phyloP scores from a whole-genome alignment of 441 rosid genomes.

The Pelargonium cotyledonis region DNA sequence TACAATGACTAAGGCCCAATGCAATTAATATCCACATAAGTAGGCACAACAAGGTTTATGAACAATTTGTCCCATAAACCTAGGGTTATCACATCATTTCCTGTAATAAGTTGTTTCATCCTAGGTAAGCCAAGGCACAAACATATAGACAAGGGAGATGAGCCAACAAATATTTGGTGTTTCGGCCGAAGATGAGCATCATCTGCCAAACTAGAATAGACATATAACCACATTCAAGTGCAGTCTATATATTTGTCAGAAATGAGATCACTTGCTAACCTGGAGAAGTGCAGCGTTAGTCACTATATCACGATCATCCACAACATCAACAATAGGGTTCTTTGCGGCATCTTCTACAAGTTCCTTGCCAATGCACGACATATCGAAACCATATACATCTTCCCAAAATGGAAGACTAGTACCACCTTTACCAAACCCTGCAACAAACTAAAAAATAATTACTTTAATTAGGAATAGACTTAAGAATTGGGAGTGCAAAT shows the following conservation, averaged over 20 bases:
- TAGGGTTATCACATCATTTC: too few species aligned
- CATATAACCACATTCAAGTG: neutral
- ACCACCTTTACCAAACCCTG: slow-evolving; percentile 85
- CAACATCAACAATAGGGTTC: slow-evolving; percentile 62
- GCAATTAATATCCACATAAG: too few species aligned
- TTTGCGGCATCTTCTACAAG: slow-evolving; percentile 59
- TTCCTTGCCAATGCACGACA: slow-evolving; percentile 80
- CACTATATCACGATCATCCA: slow-evolving; percentile 54
- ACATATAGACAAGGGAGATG: too few species aligned
- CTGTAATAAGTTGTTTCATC: too few species aligned
- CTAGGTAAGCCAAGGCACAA: too few species aligned
- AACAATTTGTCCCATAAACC: too few species aligned
- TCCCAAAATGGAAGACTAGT: slow-evolving; percentile 94
- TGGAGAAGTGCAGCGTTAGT: slow-evolving; percentile 55
- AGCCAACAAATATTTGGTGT: neutral
- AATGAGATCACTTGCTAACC: slow-evolving; percentile 37
- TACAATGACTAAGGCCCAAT: too few species aligned
- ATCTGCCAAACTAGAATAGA: neutral
- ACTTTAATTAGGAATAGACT: neutral
- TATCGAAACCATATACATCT: slow-evolving; percentile 75
- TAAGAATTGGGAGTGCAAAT: neutral
- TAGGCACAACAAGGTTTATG: too few species aligned
- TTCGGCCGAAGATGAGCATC: neutral
- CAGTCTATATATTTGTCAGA: neutral
- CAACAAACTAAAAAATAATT: slow-evolving; percentile 46